phyloP scores from a whole-genome alignment of 176 grass and related monocot genomes.

The Pontederia paniculata region DNA sequence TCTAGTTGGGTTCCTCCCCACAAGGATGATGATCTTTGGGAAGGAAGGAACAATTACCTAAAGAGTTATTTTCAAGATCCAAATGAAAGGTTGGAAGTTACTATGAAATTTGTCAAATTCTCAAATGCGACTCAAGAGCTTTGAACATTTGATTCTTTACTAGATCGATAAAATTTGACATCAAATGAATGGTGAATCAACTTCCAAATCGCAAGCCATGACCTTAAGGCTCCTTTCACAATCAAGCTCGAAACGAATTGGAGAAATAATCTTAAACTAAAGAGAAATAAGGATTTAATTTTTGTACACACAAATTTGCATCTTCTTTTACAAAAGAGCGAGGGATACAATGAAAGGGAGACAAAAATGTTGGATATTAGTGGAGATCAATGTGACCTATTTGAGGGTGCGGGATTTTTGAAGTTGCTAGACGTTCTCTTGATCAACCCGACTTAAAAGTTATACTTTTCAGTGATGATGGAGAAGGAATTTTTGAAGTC shows the following conservation, averaged over 20 bases:
- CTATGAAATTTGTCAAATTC: constrained; percentile 5
- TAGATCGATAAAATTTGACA: constrained; percentile 2
- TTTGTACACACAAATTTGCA: constrained; percentile 21
- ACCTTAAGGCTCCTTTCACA: constrained; percentile 13
- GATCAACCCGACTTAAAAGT: background rate
- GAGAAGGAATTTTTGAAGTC: background rate
- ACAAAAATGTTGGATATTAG: constrained; percentile 16
- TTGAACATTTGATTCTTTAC: background rate
- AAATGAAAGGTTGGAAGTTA: background rate
- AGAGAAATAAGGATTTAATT: constrained; percentile 1
- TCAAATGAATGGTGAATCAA: background rate
- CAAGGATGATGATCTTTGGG: constrained; percentile 5
- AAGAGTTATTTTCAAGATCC: constrained; percentile 10
- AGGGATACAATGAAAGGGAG: constrained; percentile 5
- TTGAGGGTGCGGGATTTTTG: background rate
- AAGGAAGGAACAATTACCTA: constrained; percentile 12
- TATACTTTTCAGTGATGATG: background rate
- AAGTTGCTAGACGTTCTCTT: constrained; percentile 17
- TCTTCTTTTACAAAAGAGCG: constrained; percentile 4
- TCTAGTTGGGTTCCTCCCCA: background rate
- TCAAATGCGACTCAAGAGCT: background rate
- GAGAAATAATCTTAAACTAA: constrained; percentile 5
- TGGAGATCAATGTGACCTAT: constrained; percentile 12
- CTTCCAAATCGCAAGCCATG: background rate
- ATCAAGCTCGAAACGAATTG: constrained; percentile 16